Conservation (phyloP, 768 basidiomycete species). For the Lactifluus hygrophoroides region DNA sequence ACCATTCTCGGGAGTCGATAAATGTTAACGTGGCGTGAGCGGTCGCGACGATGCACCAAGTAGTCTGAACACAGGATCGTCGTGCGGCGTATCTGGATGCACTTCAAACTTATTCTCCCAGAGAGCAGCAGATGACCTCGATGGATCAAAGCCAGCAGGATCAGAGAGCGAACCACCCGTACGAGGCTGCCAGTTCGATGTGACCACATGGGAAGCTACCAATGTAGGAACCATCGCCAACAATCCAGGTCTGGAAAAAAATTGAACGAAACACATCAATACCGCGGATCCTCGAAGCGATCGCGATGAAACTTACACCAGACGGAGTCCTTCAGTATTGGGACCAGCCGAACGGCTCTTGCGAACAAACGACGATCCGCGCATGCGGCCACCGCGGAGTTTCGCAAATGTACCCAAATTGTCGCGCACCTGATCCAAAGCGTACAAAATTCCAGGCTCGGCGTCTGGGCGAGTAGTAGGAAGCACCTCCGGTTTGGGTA, state of each 20-base stretch:
- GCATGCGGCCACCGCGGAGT: slow-evolving; percentile 81
- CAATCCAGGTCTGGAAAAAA: slow-evolving; percentile 47
- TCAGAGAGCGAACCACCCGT: slow-evolving; percentile 52
- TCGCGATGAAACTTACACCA: slow-evolving; percentile 37
- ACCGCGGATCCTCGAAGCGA: slow-evolving; percentile 9
- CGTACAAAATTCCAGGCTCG: slow-evolving; percentile 62
- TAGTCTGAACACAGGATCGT: slow-evolving; percentile 42
- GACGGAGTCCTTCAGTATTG: slow-evolving; percentile 37
- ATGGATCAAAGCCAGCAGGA: slow-evolving; percentile 69
- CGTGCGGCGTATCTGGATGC: slow-evolving; percentile 72
- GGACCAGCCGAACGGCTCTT: slow-evolving; percentile 62
- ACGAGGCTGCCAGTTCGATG: slow-evolving; percentile 46
- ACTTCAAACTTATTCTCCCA: slow-evolving; percentile 83
- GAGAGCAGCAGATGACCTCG: slow-evolving; percentile 70
- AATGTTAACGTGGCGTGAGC: slow-evolving; percentile 2
- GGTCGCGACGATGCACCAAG: slow-evolving; percentile 1
- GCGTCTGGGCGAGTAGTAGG: slow-evolving; percentile 55
- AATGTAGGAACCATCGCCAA: slow-evolving; percentile 73
- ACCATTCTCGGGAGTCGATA: not conserved
- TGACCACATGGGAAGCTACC: slow-evolving; percentile 65
- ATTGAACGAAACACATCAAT: slow-evolving; percentile 26
- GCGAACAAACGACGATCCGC: slow-evolving; percentile 76
- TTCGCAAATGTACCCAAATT: slow-evolving; percentile 77
- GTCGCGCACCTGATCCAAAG: slow-evolving; percentile 75
- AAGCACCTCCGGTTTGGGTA: slow-evolving; percentile 55